Conservation (phyloP, 148 eudicot genomes). For the Camellia japonica region DNA sequence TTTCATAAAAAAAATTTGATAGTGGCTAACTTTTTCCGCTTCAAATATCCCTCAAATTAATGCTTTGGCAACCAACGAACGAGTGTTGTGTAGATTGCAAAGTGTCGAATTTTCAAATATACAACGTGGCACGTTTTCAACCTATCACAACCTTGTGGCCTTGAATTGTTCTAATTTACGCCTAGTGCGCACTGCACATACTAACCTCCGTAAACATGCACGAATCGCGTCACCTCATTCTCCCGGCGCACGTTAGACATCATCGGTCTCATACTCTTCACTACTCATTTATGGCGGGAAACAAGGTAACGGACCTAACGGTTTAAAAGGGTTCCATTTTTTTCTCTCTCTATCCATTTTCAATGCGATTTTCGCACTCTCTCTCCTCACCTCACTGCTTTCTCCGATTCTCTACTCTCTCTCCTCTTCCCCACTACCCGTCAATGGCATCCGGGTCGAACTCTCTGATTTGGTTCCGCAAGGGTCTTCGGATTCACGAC, state of each 20-base stretch:
- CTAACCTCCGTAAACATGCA: neutral
- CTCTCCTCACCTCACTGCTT: constrained; percentile 8
- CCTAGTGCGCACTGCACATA: neutral
- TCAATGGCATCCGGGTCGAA: constrained; percentile 38
- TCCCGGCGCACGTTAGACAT: constrained; percentile 13
- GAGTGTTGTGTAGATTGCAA: neutral
- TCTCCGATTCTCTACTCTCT: neutral
- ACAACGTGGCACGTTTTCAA: neutral
- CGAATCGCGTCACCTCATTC: neutral
- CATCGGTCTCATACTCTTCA: neutral
- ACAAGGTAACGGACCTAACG: neutral
- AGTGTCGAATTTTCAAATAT: neutral
- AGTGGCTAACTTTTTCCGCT: too few species aligned
- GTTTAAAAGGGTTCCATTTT: neutral
- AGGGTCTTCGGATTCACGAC: constrained; percentile 88
- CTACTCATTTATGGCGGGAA: constrained; percentile 25
- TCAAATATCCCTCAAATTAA: too few species aligned
- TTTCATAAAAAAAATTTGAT: too few species aligned
- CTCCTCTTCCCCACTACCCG: neutral
- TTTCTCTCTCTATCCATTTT: neutral
- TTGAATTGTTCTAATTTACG: neutral
- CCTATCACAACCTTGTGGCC: neutral
- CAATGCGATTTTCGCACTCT: constrained; percentile 16
- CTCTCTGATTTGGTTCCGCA: constrained; percentile 85
- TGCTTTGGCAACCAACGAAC: neutral